These are phyloP conservation scores for Helminthosporium solani DNA, from an alignment of 2,329 filamentous ascomycete species.

Conservation along the genomic window DNA sequence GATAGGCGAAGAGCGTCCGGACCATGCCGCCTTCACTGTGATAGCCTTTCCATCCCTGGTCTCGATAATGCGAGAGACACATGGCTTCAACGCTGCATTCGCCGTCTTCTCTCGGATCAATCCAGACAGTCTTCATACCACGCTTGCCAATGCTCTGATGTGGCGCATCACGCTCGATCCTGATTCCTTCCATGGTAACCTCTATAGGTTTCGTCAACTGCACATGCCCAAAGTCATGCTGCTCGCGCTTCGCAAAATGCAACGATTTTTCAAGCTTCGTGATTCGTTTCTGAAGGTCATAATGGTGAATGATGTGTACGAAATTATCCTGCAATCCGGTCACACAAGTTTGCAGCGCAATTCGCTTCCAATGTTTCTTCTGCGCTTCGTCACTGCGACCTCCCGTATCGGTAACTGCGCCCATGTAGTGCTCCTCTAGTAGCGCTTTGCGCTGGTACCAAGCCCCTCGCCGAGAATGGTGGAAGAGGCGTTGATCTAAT, in stretches of 20 bases:
- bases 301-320: constrained; percentile 90
- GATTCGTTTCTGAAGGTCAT: constrained; percentile 92
- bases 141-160: constrained; percentile 40
- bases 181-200: constrained; percentile 73
- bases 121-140: constrained; percentile 79
- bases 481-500: constrained; percentile 78
- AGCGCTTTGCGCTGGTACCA: constrained; percentile 97
- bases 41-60: constrained; percentile 88
- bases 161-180: constrained; percentile 64
- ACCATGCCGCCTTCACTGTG: constrained; percentile 90
- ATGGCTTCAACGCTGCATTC: constrained; percentile 91
- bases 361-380: constrained; percentile 79
- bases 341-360: constrained; percentile 80
- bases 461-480: constrained; percentile 76
- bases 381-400: constrained; percentile 55
- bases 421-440: constrained; percentile 94
- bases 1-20: constrained; percentile 77
- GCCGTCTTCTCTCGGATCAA: constrained; percentile 70
- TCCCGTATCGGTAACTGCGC: constrained; percentile 38
- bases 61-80: constrained; percentile 84
- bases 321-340: constrained; percentile 80
- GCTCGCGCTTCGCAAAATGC: constrained; percentile 77
- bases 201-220: constrained; percentile 73
- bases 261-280: constrained; percentile 83
- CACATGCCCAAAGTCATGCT: constrained; percentile 92